A percentile compares a stretch with the other conserved stretches of the same genome.
These are phyloP conservation scores for Phalaenopsis aphrodite DNA, from an alignment of 106 monocot genomes.

Conservation along the genomic window DNA sequence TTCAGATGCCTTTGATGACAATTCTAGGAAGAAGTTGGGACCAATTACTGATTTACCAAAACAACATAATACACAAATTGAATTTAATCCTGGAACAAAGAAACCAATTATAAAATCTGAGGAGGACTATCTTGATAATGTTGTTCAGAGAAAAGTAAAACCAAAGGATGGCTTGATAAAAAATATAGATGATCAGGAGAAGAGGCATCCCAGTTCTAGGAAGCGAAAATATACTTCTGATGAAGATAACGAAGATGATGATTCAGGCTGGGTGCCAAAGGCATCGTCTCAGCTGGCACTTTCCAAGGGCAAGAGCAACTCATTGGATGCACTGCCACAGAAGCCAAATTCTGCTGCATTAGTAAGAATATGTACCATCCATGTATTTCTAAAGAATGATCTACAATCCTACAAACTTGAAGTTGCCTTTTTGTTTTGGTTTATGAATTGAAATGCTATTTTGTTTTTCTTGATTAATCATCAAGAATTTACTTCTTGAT, in stretches of 20 bases:
- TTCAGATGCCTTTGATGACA: conserved; percentile 2
- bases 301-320: not conserved
- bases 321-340: conserved; percentile 6
- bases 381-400: not conserved
- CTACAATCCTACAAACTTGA: not conserved
- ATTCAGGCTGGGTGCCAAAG: conserved; percentile 3
- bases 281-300: conserved; percentile 12
- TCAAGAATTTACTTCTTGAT: not conserved
- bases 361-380: conserved; percentile 4
- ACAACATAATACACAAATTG: not conserved
- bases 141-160: not conserved
- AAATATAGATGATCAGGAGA: not conserved
- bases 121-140: not conserved
- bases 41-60: not conserved
- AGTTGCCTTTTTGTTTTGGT: not conserved
- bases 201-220: not conserved
- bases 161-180: not conserved
- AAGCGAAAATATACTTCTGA: conserved; percentile 2
- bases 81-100: not conserved
- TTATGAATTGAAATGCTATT: not conserved
- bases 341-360: not conserved
- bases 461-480: not conserved
- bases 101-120: conserved; percentile 2
- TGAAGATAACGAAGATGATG: conserved; percentile 4
- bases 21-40: conserved; percentile 2